Evolutionary conservation across 345 rosid species (phyloP), one percentile per base, ranked within the genome.

Genomic region (Populus ilicifolia): DNA sequence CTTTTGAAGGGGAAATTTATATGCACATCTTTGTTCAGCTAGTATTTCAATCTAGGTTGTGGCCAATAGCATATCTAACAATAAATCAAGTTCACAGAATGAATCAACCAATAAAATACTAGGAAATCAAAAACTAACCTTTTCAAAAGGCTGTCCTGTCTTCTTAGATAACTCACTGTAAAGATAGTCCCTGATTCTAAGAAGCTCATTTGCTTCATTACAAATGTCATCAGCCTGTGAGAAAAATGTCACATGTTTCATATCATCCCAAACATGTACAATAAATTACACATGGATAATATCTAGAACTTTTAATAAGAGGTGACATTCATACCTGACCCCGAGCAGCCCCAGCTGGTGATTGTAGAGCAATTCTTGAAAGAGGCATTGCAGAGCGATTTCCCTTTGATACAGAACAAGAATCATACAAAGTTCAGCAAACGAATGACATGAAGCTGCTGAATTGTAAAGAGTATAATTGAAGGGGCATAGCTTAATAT

Each of bases 311-410:
- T 38, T 65, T 71, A 65, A 29, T 72, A 27, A 41, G 67, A 43
- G 1, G 46, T 9, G 35, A 52, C 70, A 73, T 62, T 69, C 72
- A 63, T 86, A 92, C 97, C 98, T 90, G 92, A 76, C 94, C 99
- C 69, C 92, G 89, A 62, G 98, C 97, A 76, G 92, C 88, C 75
- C 96, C 90, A 39, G 91, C 91, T 41, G 97, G 94, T 78, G 93
- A 85, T 8, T 84, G 85, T 56, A 95, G 84, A 29, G 89, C 90
- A 43, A 95, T 78, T 82, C 92, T 90, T 70, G 96, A 87, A 76
- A 88, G 86, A 33, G 90, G 95, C 93, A 89, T 87, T 67, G 91
- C 97, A 84, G 83, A 84, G 20, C 91, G 94, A 67, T 89, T 66
- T 72, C 93, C 94, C 94, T 92, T 76, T 76, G 41, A 71, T 21